These are phyloP conservation scores for Leonotis leonurus DNA, from an alignment of 257 asterid genomes.

Conservation along the genomic window DNA sequence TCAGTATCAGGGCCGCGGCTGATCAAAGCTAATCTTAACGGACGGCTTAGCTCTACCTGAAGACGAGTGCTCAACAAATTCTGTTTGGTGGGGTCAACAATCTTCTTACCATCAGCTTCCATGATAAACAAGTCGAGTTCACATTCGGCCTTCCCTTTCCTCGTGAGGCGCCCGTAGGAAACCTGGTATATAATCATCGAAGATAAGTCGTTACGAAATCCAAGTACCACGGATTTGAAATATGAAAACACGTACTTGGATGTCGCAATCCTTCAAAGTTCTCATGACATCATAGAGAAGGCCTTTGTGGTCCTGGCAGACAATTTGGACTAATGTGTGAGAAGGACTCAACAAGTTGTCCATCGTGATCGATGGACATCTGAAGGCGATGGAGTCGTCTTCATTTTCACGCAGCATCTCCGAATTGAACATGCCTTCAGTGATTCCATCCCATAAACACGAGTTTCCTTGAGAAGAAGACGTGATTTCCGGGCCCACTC, in stretches of 20 bases:
- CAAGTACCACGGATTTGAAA: neutral
- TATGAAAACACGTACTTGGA: constrained; percentile 44
- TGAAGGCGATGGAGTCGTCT: constrained; percentile 33
- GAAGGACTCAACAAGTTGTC: constrained; percentile 76
- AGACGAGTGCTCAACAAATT: constrained; percentile 48
- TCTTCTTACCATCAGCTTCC: constrained; percentile 92
- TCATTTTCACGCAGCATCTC: constrained; percentile 29
- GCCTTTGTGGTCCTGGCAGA: constrained; percentile 82
- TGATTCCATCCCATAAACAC: constrained; percentile 51
- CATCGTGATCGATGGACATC: constrained; percentile 48
- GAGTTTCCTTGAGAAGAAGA: constrained; percentile 63
- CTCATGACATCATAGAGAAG: constrained; percentile 83
- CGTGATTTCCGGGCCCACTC: constrained; percentile 58
- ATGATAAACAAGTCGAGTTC: constrained; percentile 80
- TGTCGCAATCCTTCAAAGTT: constrained; percentile 75
- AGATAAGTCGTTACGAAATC: neutral
- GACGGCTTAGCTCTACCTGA: constrained; percentile 67
- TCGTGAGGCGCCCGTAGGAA: constrained; percentile 71
- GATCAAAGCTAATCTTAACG: constrained; percentile 60
- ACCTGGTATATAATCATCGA: constrained; percentile 29
- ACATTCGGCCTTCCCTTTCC: constrained; percentile 48
- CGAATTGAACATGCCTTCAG: constrained; percentile 40
- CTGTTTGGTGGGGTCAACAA: constrained; percentile 56
- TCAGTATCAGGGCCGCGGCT: constrained; percentile 91
- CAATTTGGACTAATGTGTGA: constrained; percentile 80